These are phyloP conservation scores for Malassezia furfur DNA, from an alignment of 1,284 basidiomycete species.

Conservation along the genomic window DNA sequence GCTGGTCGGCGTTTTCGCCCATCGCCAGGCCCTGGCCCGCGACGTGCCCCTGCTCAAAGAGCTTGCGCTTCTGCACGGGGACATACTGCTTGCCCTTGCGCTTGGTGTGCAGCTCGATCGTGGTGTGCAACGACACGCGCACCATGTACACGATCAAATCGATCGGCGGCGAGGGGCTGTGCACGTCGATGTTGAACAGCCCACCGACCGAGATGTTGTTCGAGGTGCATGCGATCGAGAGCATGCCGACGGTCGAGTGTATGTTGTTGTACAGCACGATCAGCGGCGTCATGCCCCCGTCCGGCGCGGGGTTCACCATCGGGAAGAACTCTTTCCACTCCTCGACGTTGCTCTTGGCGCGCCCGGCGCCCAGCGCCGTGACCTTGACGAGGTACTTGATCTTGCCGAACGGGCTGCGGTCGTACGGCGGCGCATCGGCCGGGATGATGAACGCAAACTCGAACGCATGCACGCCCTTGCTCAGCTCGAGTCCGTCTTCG, in stretches of 20 bases:
- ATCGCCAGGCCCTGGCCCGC: constrained; percentile 26
- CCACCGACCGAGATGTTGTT: constrained; percentile 48
- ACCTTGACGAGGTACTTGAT: constrained; percentile 46
- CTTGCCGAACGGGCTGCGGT: constrained; percentile 40
- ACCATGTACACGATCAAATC: constrained; percentile 46
- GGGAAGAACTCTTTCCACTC: constrained; percentile 46
- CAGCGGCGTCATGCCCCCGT: constrained; percentile 40
- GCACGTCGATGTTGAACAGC: constrained; percentile 46
- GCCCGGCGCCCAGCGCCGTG: constrained; percentile 41
- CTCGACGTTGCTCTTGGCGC: constrained; percentile 40
- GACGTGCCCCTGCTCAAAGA: constrained; percentile 45
- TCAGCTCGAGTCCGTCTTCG: constrained; percentile 36
- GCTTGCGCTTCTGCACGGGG: constrained; percentile 38
- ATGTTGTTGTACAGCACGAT: constrained; percentile 47
- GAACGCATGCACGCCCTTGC: constrained; percentile 47
- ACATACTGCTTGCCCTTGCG: constrained; percentile 36
- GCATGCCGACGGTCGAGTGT: constrained; percentile 44
- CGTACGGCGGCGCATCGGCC: constrained; percentile 42
- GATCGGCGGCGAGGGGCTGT: constrained; percentile 37
- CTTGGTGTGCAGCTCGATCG: constrained; percentile 37
- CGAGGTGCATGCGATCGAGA: constrained; percentile 44
- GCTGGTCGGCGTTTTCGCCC: constrained; percentile 29
- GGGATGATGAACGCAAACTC: constrained; percentile 47
- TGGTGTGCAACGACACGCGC: constrained; percentile 41
- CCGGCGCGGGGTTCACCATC: constrained; percentile 44